A percentile compares a stretch with the other conserved stretches of the same genome.
phyloP scores from a whole-genome alignment of 495 filamentous ascomycete genomes.

The Podospora comata region DNA sequence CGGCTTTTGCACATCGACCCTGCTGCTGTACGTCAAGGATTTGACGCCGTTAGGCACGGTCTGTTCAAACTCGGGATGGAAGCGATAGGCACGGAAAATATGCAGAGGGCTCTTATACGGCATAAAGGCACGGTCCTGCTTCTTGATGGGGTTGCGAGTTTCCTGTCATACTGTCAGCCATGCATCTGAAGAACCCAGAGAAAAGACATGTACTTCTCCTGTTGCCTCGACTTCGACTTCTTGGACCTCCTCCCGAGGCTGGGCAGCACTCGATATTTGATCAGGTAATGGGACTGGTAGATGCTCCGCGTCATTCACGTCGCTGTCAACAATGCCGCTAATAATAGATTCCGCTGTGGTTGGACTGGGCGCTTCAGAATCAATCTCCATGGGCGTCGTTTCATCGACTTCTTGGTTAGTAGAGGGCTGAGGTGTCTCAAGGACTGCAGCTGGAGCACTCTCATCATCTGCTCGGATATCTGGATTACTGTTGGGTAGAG shows the following conservation, averaged over 20 bases:
- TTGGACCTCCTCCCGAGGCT: slow-evolving; percentile 28
- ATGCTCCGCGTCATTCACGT: slow-evolving; percentile 4
- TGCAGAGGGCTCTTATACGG: slow-evolving; percentile 82
- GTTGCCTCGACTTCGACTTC: slow-evolving; percentile 27
- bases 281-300: slow-evolving; percentile 14
- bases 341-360: neutral
- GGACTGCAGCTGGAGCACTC: neutral
- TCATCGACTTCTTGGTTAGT: slow-evolving; percentile 17
- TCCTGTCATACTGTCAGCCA: slow-evolving; percentile 24
- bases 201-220: slow-evolving; percentile 40
- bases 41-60: slow-evolving; percentile 71
- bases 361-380: slow-evolving; percentile 27
- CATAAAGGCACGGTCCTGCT: slow-evolving; percentile 43
- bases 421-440: neutral
- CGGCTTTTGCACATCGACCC: slow-evolving; percentile 68
- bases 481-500: neutral
- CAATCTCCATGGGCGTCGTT: slow-evolving; percentile 29
- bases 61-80: slow-evolving; percentile 70
- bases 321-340: slow-evolving; percentile 5
- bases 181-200: slow-evolving; percentile 5
- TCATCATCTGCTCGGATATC: neutral
- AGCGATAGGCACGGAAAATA: slow-evolving; percentile 83
- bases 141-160: slow-evolving; percentile 4
- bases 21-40: slow-evolving; percentile 90
- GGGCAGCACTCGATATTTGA: slow-evolving; percentile 30